Evolutionary conservation across 2,329 filamentous ascomycete species (phyloP).

Genomic region (Rutstroemia sp.): DNA sequence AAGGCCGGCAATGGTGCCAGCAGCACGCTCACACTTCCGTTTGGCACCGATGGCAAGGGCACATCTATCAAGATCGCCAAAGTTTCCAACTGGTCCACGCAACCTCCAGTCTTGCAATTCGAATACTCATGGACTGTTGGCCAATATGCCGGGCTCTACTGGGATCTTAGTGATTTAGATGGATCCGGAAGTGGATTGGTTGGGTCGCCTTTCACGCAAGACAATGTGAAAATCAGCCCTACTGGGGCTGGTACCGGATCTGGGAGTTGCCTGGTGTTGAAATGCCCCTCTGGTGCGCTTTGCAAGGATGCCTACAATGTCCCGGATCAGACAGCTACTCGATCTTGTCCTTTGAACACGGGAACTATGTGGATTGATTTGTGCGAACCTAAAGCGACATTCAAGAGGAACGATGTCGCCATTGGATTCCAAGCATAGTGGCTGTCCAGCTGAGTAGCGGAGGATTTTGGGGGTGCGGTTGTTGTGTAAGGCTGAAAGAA

Average conservation of each 20-base stretch:
- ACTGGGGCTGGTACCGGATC: constrained; percentile 2
- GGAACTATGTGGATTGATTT: constrained; percentile 8
- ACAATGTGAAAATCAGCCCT: constrained; percentile 8
- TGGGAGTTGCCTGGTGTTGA: constrained; percentile 2
- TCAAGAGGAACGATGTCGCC: neutral
- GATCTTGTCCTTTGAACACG: neutral
- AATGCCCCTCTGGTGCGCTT: constrained; percentile 2
- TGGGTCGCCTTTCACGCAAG: constrained; percentile 4
- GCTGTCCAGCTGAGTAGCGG: neutral
- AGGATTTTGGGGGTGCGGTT: too few species aligned
- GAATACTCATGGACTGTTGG: constrained; percentile 8
- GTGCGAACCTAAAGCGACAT: neutral
- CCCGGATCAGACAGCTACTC: constrained; percentile 2
- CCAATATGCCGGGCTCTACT: constrained; percentile 3
- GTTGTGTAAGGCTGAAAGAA: neutral
- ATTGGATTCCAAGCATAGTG: constrained; percentile 4
- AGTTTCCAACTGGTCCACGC: constrained; percentile 3
- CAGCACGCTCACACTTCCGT: constrained; percentile 1
- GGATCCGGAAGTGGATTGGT: constrained; percentile 6
- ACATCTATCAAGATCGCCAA: constrained; percentile 8
- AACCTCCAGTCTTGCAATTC: constrained; percentile 4
- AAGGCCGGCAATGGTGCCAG: constrained; percentile 5
- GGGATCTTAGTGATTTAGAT: constrained; percentile 10
- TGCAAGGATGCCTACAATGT: constrained; percentile 8
- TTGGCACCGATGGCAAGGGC: neutral